Evolutionary conservation across 805 yeast species (phyloP).

Genomic region (Metschnikowia amazonensis): DNA sequence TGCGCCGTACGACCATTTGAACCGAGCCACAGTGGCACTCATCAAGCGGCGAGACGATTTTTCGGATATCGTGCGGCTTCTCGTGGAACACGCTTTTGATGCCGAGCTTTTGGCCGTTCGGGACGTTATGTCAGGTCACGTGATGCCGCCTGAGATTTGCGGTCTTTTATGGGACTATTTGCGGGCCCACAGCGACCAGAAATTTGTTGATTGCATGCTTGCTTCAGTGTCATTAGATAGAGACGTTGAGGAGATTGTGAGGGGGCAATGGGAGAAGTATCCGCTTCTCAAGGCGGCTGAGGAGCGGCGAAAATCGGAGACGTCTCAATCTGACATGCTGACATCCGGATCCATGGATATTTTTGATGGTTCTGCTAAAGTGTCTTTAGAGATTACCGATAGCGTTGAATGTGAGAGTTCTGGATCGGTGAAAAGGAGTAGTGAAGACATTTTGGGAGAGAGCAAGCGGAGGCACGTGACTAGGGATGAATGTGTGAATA

Average conservation of each 20-base stretch:
- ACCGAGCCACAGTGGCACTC: slow-evolving; percentile 22
- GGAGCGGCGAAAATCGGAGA: not conserved
- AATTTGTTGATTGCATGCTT: slow-evolving; percentile 22
- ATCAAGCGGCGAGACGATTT: slow-evolving; percentile 19
- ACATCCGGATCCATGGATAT: not conserved
- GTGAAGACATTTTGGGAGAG: not conserved
- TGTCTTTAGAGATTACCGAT: slow-evolving; percentile 1
- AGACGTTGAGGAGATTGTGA: slow-evolving; percentile 18
- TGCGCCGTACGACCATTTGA: slow-evolving; percentile 32
- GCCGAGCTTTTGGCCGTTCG: slow-evolving; percentile 23
- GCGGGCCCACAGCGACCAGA: slow-evolving; percentile 10
- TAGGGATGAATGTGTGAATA: too few relatives aligned
- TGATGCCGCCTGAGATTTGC: slow-evolving; percentile 12
- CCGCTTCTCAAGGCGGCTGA: slow-evolving; percentile 12
- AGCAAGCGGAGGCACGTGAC: not conserved
- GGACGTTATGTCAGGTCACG: not conserved
- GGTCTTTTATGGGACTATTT: slow-evolving; percentile 22
- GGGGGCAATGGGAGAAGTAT: slow-evolving; percentile 21
- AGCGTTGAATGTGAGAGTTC: not conserved
- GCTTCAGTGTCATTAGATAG: slow-evolving; percentile 7
- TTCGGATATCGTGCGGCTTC: slow-evolving; percentile 20
- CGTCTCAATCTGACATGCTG: too few relatives aligned
- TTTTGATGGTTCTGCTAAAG: not conserved
- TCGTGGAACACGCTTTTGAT: slow-evolving; percentile 25
- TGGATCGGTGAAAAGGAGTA: not conserved